Evolutionary conservation across 768 basidiomycete species (phyloP).

Genomic region (Lactarius hatsudake): DNA sequence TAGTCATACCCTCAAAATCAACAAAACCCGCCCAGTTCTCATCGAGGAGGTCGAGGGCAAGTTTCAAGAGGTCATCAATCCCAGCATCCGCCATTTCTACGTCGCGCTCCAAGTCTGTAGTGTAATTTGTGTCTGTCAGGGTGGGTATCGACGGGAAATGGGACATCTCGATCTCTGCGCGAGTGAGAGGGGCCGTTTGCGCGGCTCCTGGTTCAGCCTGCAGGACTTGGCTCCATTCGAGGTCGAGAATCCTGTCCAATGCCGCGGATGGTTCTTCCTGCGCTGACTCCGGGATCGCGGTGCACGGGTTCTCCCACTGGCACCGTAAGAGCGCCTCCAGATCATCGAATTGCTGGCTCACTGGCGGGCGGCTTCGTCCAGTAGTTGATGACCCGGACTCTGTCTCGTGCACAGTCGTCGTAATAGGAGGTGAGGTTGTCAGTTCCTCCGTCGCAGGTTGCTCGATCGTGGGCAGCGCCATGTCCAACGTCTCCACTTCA

Average conservation of each 20-base stretch:
- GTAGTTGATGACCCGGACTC: neutral
- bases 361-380: neutral
- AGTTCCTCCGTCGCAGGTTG: neutral
- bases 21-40: neutral
- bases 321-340: neutral
- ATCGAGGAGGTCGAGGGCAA: neutral
- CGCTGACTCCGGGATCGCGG: neutral
- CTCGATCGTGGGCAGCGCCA: neutral
- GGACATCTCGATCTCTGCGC: slow-evolving; percentile 6
- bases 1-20: neutral
- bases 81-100: slow-evolving; percentile 1
- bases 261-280: neutral
- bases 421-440: neutral
- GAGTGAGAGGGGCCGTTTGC: neutral
- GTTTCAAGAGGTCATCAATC: neutral
- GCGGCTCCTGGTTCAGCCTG: neutral
- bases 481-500: neutral
- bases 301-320: neutral
- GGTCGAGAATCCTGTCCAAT: slow-evolving; percentile 1
- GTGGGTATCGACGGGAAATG: neutral
- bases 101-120: neutral
- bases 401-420: neutral
- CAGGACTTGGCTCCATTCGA: neutral
- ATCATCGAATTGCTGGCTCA: neutral
- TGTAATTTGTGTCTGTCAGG: neutral